Conservation (phyloP, 139 green algal genomes). For the Chlorella vulgaris region DNA sequence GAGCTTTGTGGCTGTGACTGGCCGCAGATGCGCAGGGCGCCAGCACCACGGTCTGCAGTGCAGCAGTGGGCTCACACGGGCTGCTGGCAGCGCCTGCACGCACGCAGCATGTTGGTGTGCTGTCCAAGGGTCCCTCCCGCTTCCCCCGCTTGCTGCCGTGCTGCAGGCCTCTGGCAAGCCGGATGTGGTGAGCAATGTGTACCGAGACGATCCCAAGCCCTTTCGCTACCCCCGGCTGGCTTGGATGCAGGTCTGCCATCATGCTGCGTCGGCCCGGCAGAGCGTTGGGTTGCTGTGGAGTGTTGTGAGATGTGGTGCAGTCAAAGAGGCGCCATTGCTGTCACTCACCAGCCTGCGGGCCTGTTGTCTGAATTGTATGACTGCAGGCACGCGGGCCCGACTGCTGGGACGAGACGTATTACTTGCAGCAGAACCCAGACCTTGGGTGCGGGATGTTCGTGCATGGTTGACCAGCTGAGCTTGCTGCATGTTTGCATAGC, state of each 20-base stretch:
- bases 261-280: not conserved
- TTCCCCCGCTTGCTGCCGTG: no score
- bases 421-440: slow-evolving; percentile 61
- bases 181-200: slow-evolving; percentile 52
- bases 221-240: slow-evolving; percentile 42
- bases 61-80: no score
- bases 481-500: no score
- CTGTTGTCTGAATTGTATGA: no score
- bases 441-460: slow-evolving; percentile 25
- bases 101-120: not conserved
- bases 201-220: slow-evolving; percentile 29
- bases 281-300: not conserved
- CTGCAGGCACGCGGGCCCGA: slow-evolving; percentile 42
- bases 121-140: no score
- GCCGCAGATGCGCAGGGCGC: no score
- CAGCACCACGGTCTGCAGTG: no score
- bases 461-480: no score
- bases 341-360: no score
- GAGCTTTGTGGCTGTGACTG: slow-evolving; percentile 10
- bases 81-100: not conserved
- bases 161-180: slow-evolving; percentile 28
- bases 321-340: no score
- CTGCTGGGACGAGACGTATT: slow-evolving; percentile 72
- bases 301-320: no score
- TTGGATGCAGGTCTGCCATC: slow-evolving; percentile 34